Evolutionary conservation across 1,139 yeast species (phyloP), one percentile per base, ranked within the genome.

Genomic region (Meyerozyma athensensis): DNA sequence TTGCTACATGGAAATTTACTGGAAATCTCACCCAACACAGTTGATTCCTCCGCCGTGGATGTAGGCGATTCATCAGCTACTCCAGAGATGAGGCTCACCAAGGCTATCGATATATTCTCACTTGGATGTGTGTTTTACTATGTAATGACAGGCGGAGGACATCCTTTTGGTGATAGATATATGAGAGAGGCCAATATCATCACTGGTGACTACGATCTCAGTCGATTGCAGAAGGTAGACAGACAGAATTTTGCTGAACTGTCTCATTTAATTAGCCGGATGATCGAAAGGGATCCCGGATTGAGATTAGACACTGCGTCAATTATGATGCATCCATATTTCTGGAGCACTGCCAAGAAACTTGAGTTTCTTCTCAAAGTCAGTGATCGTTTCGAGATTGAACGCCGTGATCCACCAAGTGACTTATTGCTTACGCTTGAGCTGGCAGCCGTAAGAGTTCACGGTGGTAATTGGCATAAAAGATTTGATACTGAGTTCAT

Each of bases 121-220:
- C 66, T 90, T 45, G 99, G 98, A 0, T 94, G 98, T 63, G 94
- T 92, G 0, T 94, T 86, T 54, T 90, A 76, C 56, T 94, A 89
- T 54, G 84, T 90, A 30, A 61, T 94, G 33, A 76, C 96, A 0
- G 77, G 77, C 10, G 98, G 99, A 0, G 58, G 62, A n/a, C 98
- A 92, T 65, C 98, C 98, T 3, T 92, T 86, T 65, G 98, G 98
- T 9, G 95, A 86, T 51, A 68, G 87, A 39, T 89, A 86, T 49
- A 61, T 83, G 50, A 72, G 98, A 36, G 97, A 92, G 54, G 94
- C 85, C 13, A 89, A 92, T 53, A 90, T 92, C 26, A 80, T 89
- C 42, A 84, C 79, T 48, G 86, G 84, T 14, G 72, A 74, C n/a
- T 83, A 67, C 54, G 69, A 74, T 40, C 60, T 90, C 33, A 71